Conservation (phyloP, 1,139 yeast species). For the Komagataea norvegica region DNA sequence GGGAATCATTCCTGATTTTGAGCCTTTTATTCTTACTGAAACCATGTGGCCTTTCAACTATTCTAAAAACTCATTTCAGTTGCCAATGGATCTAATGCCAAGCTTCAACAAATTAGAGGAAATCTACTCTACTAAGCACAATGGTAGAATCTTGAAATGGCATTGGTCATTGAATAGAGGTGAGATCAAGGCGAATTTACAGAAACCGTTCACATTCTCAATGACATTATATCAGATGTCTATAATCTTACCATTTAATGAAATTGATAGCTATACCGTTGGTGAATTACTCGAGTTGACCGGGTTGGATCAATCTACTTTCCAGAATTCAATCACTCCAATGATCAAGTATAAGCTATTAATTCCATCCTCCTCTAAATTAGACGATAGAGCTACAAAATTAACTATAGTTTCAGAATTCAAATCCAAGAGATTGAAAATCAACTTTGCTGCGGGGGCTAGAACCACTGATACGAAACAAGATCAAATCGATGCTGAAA, state of each 20-base stretch:
- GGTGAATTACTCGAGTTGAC: constrained; percentile 62
- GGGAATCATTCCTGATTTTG: constrained; percentile 53
- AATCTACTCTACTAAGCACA: constrained; percentile 70
- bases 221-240: constrained; percentile 86
- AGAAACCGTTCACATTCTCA: constrained; percentile 72
- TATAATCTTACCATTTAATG: constrained; percentile 75
- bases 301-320: constrained; percentile 57
- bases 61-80: constrained; percentile 41
- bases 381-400: constrained; percentile 49
- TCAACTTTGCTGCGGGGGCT: constrained; percentile 80
- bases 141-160: constrained; percentile 91
- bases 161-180: constrained; percentile 94
- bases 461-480: constrained; percentile 59
- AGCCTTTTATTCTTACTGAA: constrained; percentile 77
- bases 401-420: constrained; percentile 77
- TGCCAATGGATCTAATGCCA: constrained; percentile 59
- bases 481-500: constrained; percentile 78
- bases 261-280: constrained; percentile 52
- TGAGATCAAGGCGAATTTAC: constrained; percentile 83
- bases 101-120: constrained; percentile 65
- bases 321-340: constrained; percentile 74
- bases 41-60: constrained; percentile 81
- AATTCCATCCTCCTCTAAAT: constrained; percentile 50
- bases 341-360: constrained; percentile 75
- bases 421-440: constrained; percentile 77